These are phyloP conservation scores for Knoxdaviesia proteae DNA, from an alignment of 2,329 filamentous ascomycete genomes.

Conservation along the genomic window DNA sequence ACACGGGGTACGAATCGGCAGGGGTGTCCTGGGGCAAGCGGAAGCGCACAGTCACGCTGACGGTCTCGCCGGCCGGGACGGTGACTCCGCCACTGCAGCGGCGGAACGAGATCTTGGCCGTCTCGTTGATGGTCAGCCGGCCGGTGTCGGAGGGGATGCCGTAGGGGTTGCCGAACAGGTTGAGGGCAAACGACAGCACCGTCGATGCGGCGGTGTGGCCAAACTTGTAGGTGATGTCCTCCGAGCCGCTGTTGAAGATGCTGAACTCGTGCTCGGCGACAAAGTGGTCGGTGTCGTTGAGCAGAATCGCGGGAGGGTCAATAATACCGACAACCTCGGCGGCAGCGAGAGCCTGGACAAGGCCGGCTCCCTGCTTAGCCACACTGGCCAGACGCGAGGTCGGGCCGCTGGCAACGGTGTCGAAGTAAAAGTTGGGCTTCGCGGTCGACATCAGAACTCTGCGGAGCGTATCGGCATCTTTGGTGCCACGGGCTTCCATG, in stretches of 20 bases:
- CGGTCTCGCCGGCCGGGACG: conserved; percentile 10
- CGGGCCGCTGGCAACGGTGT: conserved; percentile 3
- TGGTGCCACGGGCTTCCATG: conserved; percentile 20
- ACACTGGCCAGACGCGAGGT: conserved; percentile 19
- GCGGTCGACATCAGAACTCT: conserved; percentile 21
- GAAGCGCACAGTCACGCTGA: conserved; percentile 10
- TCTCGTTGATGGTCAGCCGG: background rate
- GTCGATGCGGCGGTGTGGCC: conserved; percentile 15
- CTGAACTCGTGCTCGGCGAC: conserved; percentile 13
- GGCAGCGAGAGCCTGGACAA: conserved; percentile 20
- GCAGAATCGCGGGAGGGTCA: conserved; percentile 16
- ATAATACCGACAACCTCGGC: conserved; percentile 16
- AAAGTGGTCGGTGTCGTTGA: conserved; percentile 24
- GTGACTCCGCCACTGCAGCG: conserved; percentile 5
- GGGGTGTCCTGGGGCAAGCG: conserved; percentile 9
- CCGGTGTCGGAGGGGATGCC: conserved; percentile 2
- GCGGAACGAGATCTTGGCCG: too few species aligned
- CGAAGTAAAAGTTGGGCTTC: conserved; percentile 18
- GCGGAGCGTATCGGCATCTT: conserved; percentile 21
- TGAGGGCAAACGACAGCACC: conserved; percentile 6
- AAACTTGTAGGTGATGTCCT: conserved; percentile 16
- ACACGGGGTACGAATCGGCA: conserved; percentile 13
- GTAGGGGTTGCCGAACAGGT: conserved; percentile 6
- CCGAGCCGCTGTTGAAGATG: conserved; percentile 17
- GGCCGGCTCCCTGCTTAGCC: conserved; percentile 24